Evolutionary conservation across 2,329 filamentous ascomycete species (phyloP).

Genomic region (Rhynchosporium agropyri): DNA sequence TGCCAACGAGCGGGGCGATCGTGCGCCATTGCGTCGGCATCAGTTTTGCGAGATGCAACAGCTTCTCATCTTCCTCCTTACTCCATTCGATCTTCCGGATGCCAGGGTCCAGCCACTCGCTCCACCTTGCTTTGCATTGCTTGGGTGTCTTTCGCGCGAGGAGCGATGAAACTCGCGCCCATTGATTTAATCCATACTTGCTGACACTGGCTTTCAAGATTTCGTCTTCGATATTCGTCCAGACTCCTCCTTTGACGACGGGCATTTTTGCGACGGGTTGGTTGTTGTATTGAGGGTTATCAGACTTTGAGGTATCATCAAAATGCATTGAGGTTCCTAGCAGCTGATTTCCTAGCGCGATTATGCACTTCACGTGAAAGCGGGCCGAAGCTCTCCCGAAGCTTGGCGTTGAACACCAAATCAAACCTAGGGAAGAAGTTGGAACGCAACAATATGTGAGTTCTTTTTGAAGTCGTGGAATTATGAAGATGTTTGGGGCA

Average conservation of each 20-base stretch:
- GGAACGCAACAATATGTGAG: too few relatives aligned
- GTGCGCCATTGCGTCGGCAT: slow-evolving; percentile 99
- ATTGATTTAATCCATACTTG: slow-evolving; percentile 95
- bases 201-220: slow-evolving; percentile 88
- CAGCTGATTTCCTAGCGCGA: background rate
- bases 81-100: slow-evolving; percentile 99
- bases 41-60: slow-evolving; percentile 93
- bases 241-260: slow-evolving; percentile 74
- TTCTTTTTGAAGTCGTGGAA: too few relatives aligned
- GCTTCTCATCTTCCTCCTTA: slow-evolving; percentile 96
- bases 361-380: background rate
- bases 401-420: too few relatives aligned
- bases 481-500: too few relatives aligned
- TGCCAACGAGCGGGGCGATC: slow-evolving; percentile 93
- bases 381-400: too few relatives aligned
- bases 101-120: slow-evolving; percentile 96
- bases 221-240: slow-evolving; percentile 85
- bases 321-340: slow-evolving; percentile 12
- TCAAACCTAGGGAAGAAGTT: too few relatives aligned
- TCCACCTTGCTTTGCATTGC: slow-evolving; percentile 98
- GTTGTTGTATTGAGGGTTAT: slow-evolving; percentile 10
- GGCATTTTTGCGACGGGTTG: slow-evolving; percentile 55
- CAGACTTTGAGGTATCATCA: background rate
- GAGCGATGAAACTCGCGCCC: slow-evolving; percentile 96
- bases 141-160: slow-evolving; percentile 97